Evolutionary conservation across 169 alveolate species (phyloP), one percentile per base, ranked within the genome.

Genomic region (Plasmodium vinckei): DNA sequence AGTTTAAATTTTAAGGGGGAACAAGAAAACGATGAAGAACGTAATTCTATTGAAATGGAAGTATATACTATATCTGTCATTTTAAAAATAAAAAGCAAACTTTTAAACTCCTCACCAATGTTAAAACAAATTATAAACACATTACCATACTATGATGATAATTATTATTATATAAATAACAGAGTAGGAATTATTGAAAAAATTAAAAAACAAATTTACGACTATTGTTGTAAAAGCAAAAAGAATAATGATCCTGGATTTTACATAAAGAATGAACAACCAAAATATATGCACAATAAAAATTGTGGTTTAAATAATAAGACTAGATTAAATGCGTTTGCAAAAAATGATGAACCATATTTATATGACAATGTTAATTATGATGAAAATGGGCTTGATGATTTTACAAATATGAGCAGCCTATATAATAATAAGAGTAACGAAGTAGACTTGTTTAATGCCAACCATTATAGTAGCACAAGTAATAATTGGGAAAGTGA

Each of bases 161-260:
- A 53, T 17, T 15, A 67, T 42, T 86, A 57, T 70, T 86, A 86
- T 49, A 47, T 86, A 13, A 59, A 54, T 49, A 86, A 65, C 61
- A 68, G 91, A 25, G 39, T 60, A 19, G 91, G 91, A 6, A 70
- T 86, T 9, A 86, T 86, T 27, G 91, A 86, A 63, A 63, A 72
- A 23, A 19, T 56, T 7, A 86, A 70, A 71, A 57, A 44, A 13
- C 57, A 86, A 53, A 86, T 86, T 69, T 63, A 27, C 19, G 13
- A 53, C 17, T 59, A 69, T 25, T 46, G 59, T 25, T 68, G 25
- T 23, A 17, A 21, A 23, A 63, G 12, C 15, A 15, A 63, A 19
- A 63, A 15, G 19, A 33, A 63, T 13, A 23, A 27, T 9, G 9
- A 9, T 21, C 10, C 19, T 13, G 12, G 7, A 51, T 25, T 17